Evolutionary conservation across 306 rosid genomes (phyloP), one percentile per base, ranked within the genome.

Genomic region (Malus sylvestris): DNA sequence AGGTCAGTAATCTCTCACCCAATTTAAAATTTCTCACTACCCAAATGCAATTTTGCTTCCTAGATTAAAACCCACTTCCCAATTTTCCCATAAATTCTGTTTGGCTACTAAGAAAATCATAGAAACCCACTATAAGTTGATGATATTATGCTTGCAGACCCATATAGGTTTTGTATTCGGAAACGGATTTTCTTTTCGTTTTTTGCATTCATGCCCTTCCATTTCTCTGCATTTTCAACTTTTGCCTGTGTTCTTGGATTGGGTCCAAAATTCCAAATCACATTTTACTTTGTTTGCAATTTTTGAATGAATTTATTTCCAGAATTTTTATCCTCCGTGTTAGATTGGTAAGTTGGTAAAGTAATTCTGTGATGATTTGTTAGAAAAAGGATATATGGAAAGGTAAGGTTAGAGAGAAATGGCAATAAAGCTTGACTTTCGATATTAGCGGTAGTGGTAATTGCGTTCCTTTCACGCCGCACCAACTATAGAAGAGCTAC

Each of bases 1-100:
- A 95, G 97, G 99, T 95, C 69, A 45, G 76, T 40, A 8, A 2
- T 29, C 8, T 8, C 20, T 23, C 35, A 25, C 35, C 13, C 66
- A 12, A 10, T 22, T 22, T 1, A 2, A 20, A 58, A n/a, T 61
- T 61, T 23, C 18, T 13, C 66, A 12, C 29, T 3, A 61, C 33
- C 20, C 35, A 25, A 5, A 13, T 27, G 33, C 66, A 64, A 32
- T 64, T 32, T 16, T 32, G 25, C 45, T 4, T 9, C 13, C 62
- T 64, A 64, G 67, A 61, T 61, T 25, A 27, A 58, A n/a, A 22
- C 8, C 13, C 29, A 61, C 8, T 32, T 32, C 68, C 49, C 29
- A 38, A 35, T 19, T 33, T 66, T 35, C 4, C 29, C n/a, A 2
- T 35, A 38, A 66, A 19, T 66, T 10, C 15, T 66, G 70, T 35